Percentiles rank a stretch among this genome's conserved stretches.
Conservation (phyloP, 1,284 basidiomycete species). For the Fomitopsis betulina region DNA sequence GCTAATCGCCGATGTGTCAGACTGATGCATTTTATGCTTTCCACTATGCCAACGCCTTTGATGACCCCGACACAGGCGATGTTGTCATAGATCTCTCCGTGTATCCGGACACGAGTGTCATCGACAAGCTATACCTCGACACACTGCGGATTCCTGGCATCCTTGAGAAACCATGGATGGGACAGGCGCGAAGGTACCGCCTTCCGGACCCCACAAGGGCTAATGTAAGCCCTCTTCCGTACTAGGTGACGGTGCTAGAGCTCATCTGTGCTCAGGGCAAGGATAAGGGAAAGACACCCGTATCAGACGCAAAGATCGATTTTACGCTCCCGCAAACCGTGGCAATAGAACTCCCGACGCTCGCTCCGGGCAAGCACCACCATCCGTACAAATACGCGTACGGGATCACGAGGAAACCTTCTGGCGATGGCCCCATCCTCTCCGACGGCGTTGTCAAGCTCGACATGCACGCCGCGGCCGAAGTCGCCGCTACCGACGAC, state of each 20-base stretch:
- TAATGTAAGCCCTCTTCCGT: background rate
- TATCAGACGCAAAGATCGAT: conserved; percentile 7
- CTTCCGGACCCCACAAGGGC: conserved; percentile 5
- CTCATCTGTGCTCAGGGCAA: background rate
- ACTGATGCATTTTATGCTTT: conserved; percentile 35
- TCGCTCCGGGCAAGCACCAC: background rate
- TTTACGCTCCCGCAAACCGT: background rate
- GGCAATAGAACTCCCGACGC: background rate
- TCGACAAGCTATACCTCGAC: conserved; percentile 26
- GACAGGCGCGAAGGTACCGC: conserved; percentile 19
- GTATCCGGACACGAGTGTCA: conserved; percentile 28
- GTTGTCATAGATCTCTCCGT: conserved; percentile 32
- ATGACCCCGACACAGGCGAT: conserved; percentile 28
- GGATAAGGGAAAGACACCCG: background rate
- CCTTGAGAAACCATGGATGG: conserved; percentile 5
- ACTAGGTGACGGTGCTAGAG: background rate
- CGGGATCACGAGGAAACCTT: background rate
- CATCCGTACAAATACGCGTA: background rate
- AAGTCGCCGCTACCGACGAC: background rate
- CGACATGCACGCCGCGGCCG: conserved; percentile 20
- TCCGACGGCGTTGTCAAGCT: conserved; percentile 20
- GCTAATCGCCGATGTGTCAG: conserved; percentile 8
- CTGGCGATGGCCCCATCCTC: background rate
- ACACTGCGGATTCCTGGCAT: conserved; percentile 13
- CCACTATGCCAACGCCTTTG: conserved; percentile 34